These are phyloP conservation scores for Mycena albidolilacea DNA, from an alignment of 768 basidiomycete species.

Conservation along the genomic window DNA sequence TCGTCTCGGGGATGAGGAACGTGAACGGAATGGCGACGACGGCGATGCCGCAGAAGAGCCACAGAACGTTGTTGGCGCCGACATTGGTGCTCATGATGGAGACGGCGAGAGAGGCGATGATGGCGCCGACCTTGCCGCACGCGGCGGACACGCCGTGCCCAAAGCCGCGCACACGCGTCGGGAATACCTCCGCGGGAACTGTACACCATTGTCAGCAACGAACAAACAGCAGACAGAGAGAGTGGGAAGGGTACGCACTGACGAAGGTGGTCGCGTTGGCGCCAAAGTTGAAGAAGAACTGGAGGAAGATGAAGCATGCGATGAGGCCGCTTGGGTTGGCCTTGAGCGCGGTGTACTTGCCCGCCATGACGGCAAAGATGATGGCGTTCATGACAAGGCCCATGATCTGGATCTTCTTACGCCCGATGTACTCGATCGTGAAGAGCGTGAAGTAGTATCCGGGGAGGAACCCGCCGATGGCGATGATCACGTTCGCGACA, in stretches of 20 bases:
- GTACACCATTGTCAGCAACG: not conserved
- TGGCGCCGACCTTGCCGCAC: slow-evolving; percentile 74
- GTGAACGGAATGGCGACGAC: slow-evolving; percentile 30
- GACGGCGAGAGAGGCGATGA: slow-evolving; percentile 57
- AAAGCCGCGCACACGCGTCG: slow-evolving; percentile 77
- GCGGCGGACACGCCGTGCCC: slow-evolving; percentile 77
- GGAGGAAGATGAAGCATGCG: slow-evolving; percentile 38
- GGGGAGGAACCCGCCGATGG: slow-evolving; percentile 34
- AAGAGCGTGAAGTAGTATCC: slow-evolving; percentile 34
- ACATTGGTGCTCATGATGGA: slow-evolving; percentile 39
- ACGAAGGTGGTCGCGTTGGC: slow-evolving; percentile 75
- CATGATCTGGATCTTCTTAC: slow-evolving; percentile 36
- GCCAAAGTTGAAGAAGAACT: slow-evolving; percentile 81
- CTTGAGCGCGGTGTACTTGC: slow-evolving; percentile 31
- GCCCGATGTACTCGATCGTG: slow-evolving; percentile 34
- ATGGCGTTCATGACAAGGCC: slow-evolving; percentile 31
- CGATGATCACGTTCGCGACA: slow-evolving; percentile 35
- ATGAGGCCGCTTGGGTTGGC: slow-evolving; percentile 26
- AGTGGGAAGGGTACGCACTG: slow-evolving; percentile 22
- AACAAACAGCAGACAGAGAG: not conserved
- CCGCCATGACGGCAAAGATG: slow-evolving; percentile 34
- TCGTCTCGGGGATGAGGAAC: slow-evolving; percentile 35
- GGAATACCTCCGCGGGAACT: slow-evolving; percentile 75
- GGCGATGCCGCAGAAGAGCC: slow-evolving; percentile 29
- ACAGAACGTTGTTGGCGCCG: slow-evolving; percentile 31